Percentiles rank a stretch among this genome's conserved stretches.
These are phyloP conservation scores for Aureobasidium musti DNA, from an alignment of 2,329 filamentous ascomycete genomes.

Conservation along the genomic window DNA sequence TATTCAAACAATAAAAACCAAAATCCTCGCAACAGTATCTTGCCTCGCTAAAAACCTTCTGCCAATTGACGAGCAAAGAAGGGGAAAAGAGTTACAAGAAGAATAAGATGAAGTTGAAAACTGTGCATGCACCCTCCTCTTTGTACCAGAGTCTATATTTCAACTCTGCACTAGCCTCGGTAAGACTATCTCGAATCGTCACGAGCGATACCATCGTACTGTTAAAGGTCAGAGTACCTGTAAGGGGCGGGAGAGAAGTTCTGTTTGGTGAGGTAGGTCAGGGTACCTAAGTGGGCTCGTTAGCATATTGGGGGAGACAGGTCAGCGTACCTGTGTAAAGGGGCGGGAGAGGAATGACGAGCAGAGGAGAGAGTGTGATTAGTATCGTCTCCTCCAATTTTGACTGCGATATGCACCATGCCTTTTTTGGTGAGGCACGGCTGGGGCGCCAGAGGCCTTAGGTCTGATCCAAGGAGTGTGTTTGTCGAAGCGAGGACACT, in stretches of 20 bases:
- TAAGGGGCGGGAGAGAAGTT: constrained; percentile 10
- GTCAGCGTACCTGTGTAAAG: constrained; percentile 15
- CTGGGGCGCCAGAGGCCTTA: background rate
- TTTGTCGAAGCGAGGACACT: background rate
- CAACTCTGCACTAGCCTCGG: constrained; percentile 18
- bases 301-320: constrained; percentile 15
- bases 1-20: background rate
- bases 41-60: constrained; percentile 11
- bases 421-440: too few species aligned
- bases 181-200: constrained; percentile 6
- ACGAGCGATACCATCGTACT: constrained; percentile 21
- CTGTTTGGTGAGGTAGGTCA: constrained; percentile 11
- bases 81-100: constrained; percentile 20
- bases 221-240: constrained; percentile 26
- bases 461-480: too few species aligned
- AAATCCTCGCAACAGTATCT: constrained; percentile 12
- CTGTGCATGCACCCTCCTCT: constrained; percentile 15
- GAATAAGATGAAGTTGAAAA: background rate
- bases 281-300: constrained; percentile 1
- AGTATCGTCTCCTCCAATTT: background rate
- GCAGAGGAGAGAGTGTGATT: background rate
- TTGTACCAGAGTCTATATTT: constrained; percentile 2
- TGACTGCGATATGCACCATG: too few species aligned
- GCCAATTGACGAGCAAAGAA: constrained; percentile 4
- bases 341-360: background rate